Evolutionary conservation across 2,329 filamentous ascomycete genomes (phyloP).

Genomic region (Fusarium sp.): DNA sequence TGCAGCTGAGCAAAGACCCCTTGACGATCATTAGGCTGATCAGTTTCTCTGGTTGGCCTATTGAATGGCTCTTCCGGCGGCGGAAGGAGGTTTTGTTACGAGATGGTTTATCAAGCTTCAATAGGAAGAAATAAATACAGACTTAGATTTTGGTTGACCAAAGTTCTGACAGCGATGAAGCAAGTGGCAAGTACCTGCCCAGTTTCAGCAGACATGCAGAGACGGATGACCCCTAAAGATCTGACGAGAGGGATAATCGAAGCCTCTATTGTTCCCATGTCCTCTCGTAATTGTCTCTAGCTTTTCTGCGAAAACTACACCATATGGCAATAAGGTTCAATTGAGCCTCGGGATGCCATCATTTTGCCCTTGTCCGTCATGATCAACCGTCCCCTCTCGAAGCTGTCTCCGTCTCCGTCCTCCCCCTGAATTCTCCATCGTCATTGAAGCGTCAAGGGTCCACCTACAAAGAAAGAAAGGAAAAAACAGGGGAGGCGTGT

Average conservation of each 20-base stretch:
- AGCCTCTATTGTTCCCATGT: too few relatives aligned
- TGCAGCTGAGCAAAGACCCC: constrained; percentile 23
- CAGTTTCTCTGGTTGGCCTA: constrained; percentile 1
- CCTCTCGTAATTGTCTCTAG: neutral
- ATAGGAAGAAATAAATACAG: too few relatives aligned
- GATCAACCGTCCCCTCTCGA: neutral
- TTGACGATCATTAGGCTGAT: constrained; percentile 22
- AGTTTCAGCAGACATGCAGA: too few relatives aligned
- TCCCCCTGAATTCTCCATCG: constrained; percentile 33
- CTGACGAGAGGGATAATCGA: too few relatives aligned
- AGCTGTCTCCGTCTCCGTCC: constrained; percentile 13
- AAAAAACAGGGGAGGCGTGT: constrained; percentile 16
- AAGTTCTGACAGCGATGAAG: too few relatives aligned
- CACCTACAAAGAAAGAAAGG: constrained; percentile 38
- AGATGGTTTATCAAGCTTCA: too few relatives aligned
- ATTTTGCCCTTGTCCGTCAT: constrained; percentile 10
- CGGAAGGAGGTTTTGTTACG: constrained; percentile 11
- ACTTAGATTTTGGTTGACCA: too few relatives aligned
- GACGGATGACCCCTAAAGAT: too few relatives aligned
- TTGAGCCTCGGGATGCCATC: constrained; percentile 14
- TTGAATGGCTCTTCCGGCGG: constrained; percentile 1
- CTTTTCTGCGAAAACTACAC: neutral
- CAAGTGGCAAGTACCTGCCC: too few relatives aligned
- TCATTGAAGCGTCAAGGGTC: constrained; percentile 46
- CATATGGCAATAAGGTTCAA: constrained; percentile 7